Conservation (phyloP, 495 filamentous ascomycete species). For the Friedmanniomyces endolithicus region DNA sequence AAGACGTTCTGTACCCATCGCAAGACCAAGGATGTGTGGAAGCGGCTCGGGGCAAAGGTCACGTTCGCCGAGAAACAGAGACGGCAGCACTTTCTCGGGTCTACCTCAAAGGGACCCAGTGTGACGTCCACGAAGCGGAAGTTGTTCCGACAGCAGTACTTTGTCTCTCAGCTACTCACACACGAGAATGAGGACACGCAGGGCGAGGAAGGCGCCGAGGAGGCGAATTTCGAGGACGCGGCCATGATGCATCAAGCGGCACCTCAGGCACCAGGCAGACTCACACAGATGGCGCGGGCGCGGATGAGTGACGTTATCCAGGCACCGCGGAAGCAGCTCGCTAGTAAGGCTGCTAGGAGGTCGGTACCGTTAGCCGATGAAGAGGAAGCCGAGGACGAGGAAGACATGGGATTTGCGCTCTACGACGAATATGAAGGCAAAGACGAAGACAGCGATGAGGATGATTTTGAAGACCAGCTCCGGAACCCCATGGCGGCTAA, state of each 20-base stretch:
- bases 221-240: neutral
- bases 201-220: neutral
- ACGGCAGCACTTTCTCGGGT: conserved; percentile 25
- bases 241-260: neutral
- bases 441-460: conserved; percentile 13
- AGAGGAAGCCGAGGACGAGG: too few relatives aligned
- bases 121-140: conserved; percentile 22
- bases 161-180: conserved; percentile 27
- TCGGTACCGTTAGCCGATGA: neutral
- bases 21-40: conserved; percentile 15
- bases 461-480: conserved; percentile 5
- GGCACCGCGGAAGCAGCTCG: neutral
- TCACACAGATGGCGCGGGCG: neutral
- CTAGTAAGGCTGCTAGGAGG: neutral
- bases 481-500: conserved; percentile 21
- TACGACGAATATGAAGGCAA: conserved; percentile 9
- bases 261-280: neutral
- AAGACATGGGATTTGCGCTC: neutral
- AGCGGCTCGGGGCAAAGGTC: conserved; percentile 10
- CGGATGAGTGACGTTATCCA: neutral
- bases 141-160: conserved; percentile 27
- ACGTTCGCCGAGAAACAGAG: conserved; percentile 21
- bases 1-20: conserved; percentile 19
- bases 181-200: conserved; percentile 1
- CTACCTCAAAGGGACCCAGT: neutral